phyloP scores from a whole-genome alignment of 352 stramenopile species.

The Detonula confervacea region DNA sequence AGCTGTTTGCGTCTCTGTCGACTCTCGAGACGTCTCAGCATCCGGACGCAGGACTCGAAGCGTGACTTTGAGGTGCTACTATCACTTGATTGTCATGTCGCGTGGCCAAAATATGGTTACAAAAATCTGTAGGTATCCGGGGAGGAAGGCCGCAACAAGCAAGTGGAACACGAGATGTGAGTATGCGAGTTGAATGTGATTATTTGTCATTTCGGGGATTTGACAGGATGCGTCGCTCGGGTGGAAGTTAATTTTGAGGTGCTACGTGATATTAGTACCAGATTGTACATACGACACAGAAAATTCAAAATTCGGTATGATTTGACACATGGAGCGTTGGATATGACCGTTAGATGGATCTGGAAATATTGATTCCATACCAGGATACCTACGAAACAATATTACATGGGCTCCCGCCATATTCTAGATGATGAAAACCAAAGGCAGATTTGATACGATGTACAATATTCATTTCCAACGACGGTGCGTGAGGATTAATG shows the following conservation, averaged over 20 bases:
- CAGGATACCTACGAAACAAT: too few species aligned
- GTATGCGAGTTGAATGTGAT: not conserved
- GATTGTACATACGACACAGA: not conserved
- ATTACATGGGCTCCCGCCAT: too few species aligned
- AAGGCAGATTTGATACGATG: too few species aligned
- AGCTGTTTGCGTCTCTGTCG: too few species aligned
- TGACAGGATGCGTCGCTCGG: not conserved
- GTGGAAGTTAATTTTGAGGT: not conserved
- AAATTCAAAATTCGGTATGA: slow-evolving; percentile 5
- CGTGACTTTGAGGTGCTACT: not conserved
- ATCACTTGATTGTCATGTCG: not conserved
- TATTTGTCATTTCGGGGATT: too few species aligned
- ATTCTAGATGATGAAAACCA: too few species aligned
- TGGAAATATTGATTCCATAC: too few species aligned
- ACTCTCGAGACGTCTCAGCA: too few species aligned
- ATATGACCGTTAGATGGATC: not conserved
- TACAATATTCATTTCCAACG: too few species aligned
- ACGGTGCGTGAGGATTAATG: too few species aligned
- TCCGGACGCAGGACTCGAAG: too few species aligned
- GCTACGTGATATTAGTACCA: not conserved
- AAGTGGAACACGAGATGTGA: not conserved
- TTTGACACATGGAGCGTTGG: not conserved
- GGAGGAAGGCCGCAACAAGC: not conserved
- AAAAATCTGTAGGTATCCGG: not conserved
- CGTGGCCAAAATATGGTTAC: not conserved